Evolutionary conservation across 306 rosid genomes (phyloP), one percentile per base, ranked within the genome.

Genomic region (Quercus ilex): DNA sequence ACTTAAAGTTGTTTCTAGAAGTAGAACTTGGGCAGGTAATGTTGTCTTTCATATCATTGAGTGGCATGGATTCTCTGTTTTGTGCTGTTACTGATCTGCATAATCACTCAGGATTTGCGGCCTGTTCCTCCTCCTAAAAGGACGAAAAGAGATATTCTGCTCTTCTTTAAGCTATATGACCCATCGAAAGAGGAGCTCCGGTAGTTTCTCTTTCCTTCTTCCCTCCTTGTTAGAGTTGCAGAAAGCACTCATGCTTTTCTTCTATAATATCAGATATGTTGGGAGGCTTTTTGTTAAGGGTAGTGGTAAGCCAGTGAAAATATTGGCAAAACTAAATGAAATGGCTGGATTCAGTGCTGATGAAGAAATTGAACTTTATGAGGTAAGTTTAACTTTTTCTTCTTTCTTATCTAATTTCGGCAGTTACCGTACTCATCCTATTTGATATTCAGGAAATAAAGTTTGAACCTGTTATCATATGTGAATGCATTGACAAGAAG

Each of bases 381-480:
- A 89, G 92, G 92, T 89, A 25, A 65, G 83, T 28, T 51, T 52
- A 13, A 18, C 7, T 14, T 26, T 2, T 17, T 72, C 74, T 58
- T 33, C 55, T 62, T 33, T 67, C 19, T 67, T 33, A 19, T 67
- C 25, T 67, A 18, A 1, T 1, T 33, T 23, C 71, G 7, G 25
- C 71, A 3, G 25, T 67, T 67, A 67, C 25, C 26, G 4, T 33
- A 67, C 35, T 23, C 52, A 15, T 33, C 71, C 11, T 67, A 46
- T 67, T 63, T 70, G 28, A 69, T 49, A 25, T 65, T 31, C 82
- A 88, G 91, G 92, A 89, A 82, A 86, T 89, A 38, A 86, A 82
- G 79, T 89, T 84, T 69, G 90, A 89, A 70, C 92, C 92, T 12
- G 67, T 74, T 77, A 81, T 89, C 46, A 84, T 86, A 90, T 89